Base-by-base conservation (phyloP, 2,329 filamentous ascomycete genomes). In the Endoconidiophora laricicola region DNA sequence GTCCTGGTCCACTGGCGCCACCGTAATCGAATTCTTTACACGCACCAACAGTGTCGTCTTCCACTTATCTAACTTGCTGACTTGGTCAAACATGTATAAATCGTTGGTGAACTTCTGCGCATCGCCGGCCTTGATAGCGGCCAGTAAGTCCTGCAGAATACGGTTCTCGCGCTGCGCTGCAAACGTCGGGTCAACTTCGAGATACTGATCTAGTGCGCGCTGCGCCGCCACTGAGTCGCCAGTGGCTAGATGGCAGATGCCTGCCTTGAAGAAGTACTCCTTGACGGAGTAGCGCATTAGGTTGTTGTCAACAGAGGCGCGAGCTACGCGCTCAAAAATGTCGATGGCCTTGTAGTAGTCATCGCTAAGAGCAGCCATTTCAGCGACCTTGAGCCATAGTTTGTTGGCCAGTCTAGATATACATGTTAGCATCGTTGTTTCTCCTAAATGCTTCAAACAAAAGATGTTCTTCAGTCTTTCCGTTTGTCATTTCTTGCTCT, bases 61-160 rank as follows among this genome's bases (percentile, higher is more conserved):
- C 90, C 90, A 96, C 70, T 90, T 91, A 62, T 95, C 88, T 60
- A 96, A 69, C 71, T 91, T 91, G 68, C 81, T 91, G 68, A 94
- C 73, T 69, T 93, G 85, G 63, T 95, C 87, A 61, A 78, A 96
- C 63, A 90, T 80, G 70, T 83, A 94, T 55, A 91, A 66, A 63
- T 88, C 87, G 61, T 94, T 86, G 20, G 82, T 77, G 60, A 94
- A 96, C 54, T 74, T 71, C 59, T 94, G 86, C 63, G 83, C 81
- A 59, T 93, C 85, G 50, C 81, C 80, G 29, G 77, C 73, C 60
- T 91, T 81, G 52, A 94, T 73, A 3, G 84, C 78, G 53, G 82
- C 79, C 29, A 77, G 69, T 37, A 96, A 69, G 62, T 95, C 87
- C 6, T 73, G 70, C 39, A 96, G 72, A 26, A 96, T 71, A 66